Conservation (phyloP, 78 protist genomes). For the Creolimax fragrantissima region DNA sequence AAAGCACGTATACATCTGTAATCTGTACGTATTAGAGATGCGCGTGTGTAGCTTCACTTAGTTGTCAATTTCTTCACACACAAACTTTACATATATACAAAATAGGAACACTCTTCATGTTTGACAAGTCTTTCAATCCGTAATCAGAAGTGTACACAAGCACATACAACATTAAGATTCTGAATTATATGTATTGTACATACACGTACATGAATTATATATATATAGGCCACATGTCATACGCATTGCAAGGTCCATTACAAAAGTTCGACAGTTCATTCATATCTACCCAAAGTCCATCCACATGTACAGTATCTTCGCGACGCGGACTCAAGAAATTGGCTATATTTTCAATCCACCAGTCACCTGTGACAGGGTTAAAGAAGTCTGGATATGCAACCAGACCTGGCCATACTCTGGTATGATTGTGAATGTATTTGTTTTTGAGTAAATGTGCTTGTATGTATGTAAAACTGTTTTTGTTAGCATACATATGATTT, state of each 20-base stretch:
- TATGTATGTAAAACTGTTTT: not conserved
- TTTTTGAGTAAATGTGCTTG: not conserved
- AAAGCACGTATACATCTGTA: too few relatives aligned
- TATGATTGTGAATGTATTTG: not conserved
- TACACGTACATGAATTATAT: not conserved
- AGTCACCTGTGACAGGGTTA: conserved; percentile 32
- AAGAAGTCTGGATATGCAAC: conserved; percentile 64
- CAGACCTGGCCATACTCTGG: conserved; percentile 71
- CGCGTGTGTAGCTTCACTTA: too few relatives aligned
- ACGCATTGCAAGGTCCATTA: conserved; percentile 1
- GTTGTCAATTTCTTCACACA: too few relatives aligned
- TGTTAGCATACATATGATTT: not conserved
- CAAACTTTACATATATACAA: too few relatives aligned
- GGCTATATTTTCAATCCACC: conserved; percentile 37
- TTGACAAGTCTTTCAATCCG: too few relatives aligned
- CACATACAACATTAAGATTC: not conserved
- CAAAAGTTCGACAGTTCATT: conserved; percentile 56
- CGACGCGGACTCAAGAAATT: not conserved
- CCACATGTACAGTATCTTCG: not conserved
- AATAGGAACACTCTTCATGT: too few relatives aligned
- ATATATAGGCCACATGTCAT: not conserved
- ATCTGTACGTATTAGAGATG: too few relatives aligned
- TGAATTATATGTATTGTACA: not conserved
- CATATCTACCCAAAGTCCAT: conserved; percentile 74
- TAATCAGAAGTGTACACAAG: not conserved